Conservation (phyloP, 495 filamentous ascomycete genomes). For the Penicillium silybi region DNA sequence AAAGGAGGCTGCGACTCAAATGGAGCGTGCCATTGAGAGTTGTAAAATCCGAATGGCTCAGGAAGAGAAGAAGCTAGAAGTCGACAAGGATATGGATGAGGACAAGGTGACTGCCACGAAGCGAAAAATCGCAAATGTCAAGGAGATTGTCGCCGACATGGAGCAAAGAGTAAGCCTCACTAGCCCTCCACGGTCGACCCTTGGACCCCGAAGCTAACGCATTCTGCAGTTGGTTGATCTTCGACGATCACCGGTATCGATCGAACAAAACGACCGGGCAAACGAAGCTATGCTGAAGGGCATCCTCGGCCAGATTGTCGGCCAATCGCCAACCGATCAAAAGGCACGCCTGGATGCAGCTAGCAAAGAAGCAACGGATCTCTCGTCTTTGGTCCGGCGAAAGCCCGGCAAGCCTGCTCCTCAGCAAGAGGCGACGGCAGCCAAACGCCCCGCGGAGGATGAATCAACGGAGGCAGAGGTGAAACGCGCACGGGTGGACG, state of each 20-base stretch:
- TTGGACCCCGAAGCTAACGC: conserved; percentile 13
- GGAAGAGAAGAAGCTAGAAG: conserved; percentile 62
- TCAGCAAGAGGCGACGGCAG: conserved; percentile 6
- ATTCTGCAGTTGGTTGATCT: conserved; percentile 66
- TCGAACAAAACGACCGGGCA: conserved; percentile 47
- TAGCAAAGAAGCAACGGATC: conserved; percentile 74
- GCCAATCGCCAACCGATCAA: conserved; percentile 58
- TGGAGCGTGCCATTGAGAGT: conserved; percentile 79
- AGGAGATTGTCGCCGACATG: conserved; percentile 85
- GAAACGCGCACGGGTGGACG: conserved; percentile 31
- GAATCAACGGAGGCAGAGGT: conserved; percentile 15
- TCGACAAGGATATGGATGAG: conserved; percentile 48
- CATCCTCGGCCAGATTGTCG: conserved; percentile 70
- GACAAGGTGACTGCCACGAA: conserved; percentile 51
- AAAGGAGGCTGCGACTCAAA: conserved; percentile 68
- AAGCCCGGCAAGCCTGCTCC: conserved; percentile 48
- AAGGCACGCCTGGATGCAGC: conserved; percentile 70
- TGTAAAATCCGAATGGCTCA: conserved; percentile 69
- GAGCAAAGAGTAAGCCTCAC: conserved; percentile 62
- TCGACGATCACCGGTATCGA: conserved; percentile 62
- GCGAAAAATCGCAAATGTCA: conserved; percentile 72
- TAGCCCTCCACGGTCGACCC: neutral
- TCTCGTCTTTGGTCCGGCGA: conserved; percentile 75
- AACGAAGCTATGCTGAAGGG: conserved; percentile 54
- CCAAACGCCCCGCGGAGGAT: conserved; percentile 32